Base-by-base conservation (phyloP, 129 eudicot species). In the Tagetes patula region DNA sequence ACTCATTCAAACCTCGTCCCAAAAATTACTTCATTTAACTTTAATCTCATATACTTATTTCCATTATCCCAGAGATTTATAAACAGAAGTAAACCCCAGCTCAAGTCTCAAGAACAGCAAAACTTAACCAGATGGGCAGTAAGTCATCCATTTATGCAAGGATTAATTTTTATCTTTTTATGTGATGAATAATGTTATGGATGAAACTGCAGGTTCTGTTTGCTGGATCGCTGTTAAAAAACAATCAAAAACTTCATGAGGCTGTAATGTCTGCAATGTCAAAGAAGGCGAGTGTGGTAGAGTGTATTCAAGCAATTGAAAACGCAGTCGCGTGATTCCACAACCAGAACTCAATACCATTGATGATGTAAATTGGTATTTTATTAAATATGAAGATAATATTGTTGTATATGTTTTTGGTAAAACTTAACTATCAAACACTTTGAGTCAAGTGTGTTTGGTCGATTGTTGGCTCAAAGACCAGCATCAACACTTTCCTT, bases 41-140 rank as follows among this genome's bases (percentile, higher is more conserved):
- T 14, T 37, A 14, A 34, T 69, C 77, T 69, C 34, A 61, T 43
- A 38, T 48, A 11, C 9, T 47, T 59, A 10, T 52, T 70, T 82
- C 11, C 72, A 10, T 77, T 31, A 79, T 80, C 40, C 5, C 88
- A 95, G 99, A 86, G 96, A 84, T 91, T 95, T 53, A 80, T 95
- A 62, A 95, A 95, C 88, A 80, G 99, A 75, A 88, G 84, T 76
- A 90, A 86, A 78, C 99, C 97, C n/a, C 80, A 79, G 50, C 56
- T 88, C 47, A 95, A 85, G 87, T 81, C 85, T 80, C 89, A 76
- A 4, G 97, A 90, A 78, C 99, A 95, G 75, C 97, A 95, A 76
- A 91, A 95, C 75, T 87, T 95, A 11, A 95, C 99, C 43, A 85
- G 99, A 88, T 95, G 99, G 99, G 99, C 99, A 2, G 99, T 95